Conservation (phyloP, 1,284 basidiomycete genomes). For the Takashimella koratensis region DNA sequence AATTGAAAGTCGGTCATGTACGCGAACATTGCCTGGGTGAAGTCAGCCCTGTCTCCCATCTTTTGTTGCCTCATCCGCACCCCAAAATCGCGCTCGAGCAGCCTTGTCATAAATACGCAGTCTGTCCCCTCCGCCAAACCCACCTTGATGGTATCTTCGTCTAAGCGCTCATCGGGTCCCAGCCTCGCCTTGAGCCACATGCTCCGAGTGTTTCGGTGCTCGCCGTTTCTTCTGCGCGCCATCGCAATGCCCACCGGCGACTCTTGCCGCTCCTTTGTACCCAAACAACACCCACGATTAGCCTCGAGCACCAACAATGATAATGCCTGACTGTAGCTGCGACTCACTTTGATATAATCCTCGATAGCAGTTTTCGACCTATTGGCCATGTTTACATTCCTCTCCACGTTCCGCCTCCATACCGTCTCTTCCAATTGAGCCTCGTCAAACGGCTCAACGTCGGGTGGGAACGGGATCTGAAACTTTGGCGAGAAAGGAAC, state of each 20-base stretch:
- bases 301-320: no score
- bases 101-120: not conserved
- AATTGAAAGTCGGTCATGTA: slow-evolving; percentile 83
- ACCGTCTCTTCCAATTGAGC: slow-evolving; percentile 61
- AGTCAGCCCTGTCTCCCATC: not conserved
- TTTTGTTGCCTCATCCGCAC: not conserved
- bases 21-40: slow-evolving; percentile 69
- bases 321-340: no score
- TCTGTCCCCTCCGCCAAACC: no score
- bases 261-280: slow-evolving; percentile 64
- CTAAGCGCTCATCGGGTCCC: slow-evolving; percentile 57
- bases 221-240: slow-evolving; percentile 16
- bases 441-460: slow-evolving; percentile 60
- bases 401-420: slow-evolving; percentile 20
- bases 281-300: no score
- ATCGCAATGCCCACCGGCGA: slow-evolving; percentile 65
- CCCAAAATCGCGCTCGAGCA: not conserved
- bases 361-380: slow-evolving; percentile 16
- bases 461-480: slow-evolving; percentile 34
- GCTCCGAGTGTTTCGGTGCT: slow-evolving; percentile 54
- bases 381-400: not conserved
- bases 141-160: slow-evolving; percentile 74
- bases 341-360: slow-evolving; percentile 55
- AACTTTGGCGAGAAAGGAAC: slow-evolving; percentile 21
- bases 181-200: slow-evolving; percentile 72